Conservation (phyloP, 345 rosid species). For the Hibiscus trionum region DNA sequence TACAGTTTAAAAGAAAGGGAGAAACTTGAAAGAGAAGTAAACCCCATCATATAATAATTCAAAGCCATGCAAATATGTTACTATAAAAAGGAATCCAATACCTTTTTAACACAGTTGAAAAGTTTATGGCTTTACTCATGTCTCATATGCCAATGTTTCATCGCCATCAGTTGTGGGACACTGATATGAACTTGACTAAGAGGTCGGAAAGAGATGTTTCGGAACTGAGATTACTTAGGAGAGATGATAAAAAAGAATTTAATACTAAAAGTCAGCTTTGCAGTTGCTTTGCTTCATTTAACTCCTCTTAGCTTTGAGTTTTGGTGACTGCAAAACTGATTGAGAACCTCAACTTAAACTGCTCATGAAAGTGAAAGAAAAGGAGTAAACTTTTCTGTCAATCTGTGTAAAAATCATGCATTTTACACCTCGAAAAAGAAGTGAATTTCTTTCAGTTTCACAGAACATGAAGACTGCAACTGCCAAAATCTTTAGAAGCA, state of each 20-base stretch:
- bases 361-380: background rate
- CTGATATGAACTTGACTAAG: slow-evolving; percentile 8
- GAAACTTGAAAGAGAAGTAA: background rate
- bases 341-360: background rate
- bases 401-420: no score
- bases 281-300: background rate
- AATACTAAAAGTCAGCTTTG: background rate
- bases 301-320: background rate
- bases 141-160: slow-evolving; percentile 2
- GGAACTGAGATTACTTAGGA: background rate
- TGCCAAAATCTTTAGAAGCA: background rate
- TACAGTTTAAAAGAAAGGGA: background rate
- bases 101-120: background rate
- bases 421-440: no score
- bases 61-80: slow-evolving; percentile 3
- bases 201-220: background rate
- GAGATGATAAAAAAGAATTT: slow-evolving; percentile 8
- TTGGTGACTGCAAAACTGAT: background rate
- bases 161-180: slow-evolving; percentile 7
- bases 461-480: background rate
- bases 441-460: background rate
- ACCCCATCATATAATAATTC: background rate
- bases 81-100: background rate
- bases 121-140: background rate
- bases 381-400: background rate